These are phyloP conservation scores for Neurospora sp. DNA, from an alignment of 495 filamentous ascomycete species.

Conservation along the genomic window DNA sequence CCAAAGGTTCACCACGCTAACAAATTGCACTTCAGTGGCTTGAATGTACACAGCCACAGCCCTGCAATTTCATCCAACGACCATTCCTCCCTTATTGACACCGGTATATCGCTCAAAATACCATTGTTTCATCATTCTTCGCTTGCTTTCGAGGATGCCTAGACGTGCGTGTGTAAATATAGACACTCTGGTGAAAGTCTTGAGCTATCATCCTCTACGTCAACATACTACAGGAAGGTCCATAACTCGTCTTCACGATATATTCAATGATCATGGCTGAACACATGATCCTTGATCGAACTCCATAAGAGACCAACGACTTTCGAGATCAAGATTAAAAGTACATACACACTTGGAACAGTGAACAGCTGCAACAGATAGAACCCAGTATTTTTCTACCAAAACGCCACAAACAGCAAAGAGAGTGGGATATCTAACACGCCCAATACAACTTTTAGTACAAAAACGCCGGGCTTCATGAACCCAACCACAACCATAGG, in stretches of 20 bases:
- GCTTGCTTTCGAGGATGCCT: background rate
- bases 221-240: background rate
- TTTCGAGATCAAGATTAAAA: background rate
- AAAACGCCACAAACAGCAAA: background rate
- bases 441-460: background rate
- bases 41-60: background rate
- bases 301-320: background rate
- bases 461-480: background rate
- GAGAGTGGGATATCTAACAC: background rate
- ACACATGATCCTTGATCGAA: background rate
- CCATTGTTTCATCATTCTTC: background rate
- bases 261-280: background rate
- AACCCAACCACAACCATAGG: background rate
- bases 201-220: background rate
- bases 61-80: background rate
- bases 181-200: background rate
- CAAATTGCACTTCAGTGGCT: background rate
- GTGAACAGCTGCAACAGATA: background rate
- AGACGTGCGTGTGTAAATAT: background rate
- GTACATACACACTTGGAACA: background rate
- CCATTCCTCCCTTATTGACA: background rate
- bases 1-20: background rate
- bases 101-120: background rate
- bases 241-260: background rate
- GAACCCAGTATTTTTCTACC: background rate